Conservation (phyloP, 345 rosid species). For the Syzygium aromaticum region DNA sequence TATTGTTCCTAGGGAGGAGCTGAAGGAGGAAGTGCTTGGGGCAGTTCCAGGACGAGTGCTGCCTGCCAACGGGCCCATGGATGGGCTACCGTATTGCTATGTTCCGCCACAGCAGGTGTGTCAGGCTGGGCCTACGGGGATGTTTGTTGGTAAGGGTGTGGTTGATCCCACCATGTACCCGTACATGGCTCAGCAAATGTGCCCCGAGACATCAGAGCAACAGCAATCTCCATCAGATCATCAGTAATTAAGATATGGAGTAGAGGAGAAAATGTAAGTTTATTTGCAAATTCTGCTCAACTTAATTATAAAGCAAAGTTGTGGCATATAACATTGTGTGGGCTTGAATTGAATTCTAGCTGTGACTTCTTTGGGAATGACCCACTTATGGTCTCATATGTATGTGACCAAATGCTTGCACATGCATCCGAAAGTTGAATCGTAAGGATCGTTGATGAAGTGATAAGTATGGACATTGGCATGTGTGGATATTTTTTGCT, state of each 20-base stretch:
- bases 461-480: neutral
- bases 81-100: conserved; percentile 62
- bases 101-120: conserved; percentile 55
- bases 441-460: neutral
- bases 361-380: neutral
- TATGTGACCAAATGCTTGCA: neutral
- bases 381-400: neutral
- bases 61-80: conserved; percentile 55
- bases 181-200: conserved; percentile 64
- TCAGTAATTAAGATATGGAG: neutral
- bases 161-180: conserved; percentile 62
- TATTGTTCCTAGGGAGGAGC: conserved; percentile 91
- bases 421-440: neutral
- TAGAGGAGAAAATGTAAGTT: neutral
- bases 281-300: neutral
- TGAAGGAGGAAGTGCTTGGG: conserved; percentile 72
- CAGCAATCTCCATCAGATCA: conserved; percentile 63
- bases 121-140: conserved; percentile 60
- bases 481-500: neutral
- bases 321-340: neutral
- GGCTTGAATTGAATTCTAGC: neutral
- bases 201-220: conserved; percentile 71
- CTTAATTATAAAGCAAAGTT: neutral
- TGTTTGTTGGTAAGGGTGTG: conserved; percentile 81
- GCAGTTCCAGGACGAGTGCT: conserved; percentile 48